These are phyloP conservation scores for Elongisporangium prolatum DNA, from an alignment of 352 stramenopile genomes.

Conservation along the genomic window DNA sequence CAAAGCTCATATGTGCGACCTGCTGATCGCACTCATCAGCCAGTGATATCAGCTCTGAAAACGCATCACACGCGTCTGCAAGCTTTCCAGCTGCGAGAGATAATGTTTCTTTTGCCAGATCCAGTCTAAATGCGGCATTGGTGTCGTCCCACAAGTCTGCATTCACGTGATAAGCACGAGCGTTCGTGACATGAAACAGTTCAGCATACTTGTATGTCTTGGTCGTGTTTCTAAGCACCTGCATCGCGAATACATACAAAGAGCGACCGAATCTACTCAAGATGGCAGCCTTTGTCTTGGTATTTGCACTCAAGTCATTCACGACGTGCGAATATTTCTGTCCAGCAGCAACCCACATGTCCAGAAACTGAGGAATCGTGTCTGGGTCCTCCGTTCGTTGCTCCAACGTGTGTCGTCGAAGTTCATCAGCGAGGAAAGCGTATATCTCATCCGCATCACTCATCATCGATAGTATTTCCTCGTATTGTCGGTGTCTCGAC, in stretches of 20 bases:
- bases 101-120: conserved; percentile 56
- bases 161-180: conserved; percentile 30
- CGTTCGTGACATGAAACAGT: conserved; percentile 53
- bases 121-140: conserved; percentile 25
- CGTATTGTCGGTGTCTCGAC: conserved; percentile 8
- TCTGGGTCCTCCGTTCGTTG: conserved; percentile 25
- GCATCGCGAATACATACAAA: conserved; percentile 54
- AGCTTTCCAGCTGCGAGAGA: conserved; percentile 61
- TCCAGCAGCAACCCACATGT: conserved; percentile 57
- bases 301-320: conserved; percentile 19
- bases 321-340: conserved; percentile 69
- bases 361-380: conserved; percentile 51
- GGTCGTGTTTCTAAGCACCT: conserved; percentile 52
- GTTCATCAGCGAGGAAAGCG: conserved; percentile 37
- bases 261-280: conserved; percentile 53
- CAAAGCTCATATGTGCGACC: not conserved
- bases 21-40: not conserved
- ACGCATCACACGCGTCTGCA: conserved; percentile 24
- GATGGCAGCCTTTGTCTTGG: conserved; percentile 17
- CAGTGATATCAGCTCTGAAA: conserved; percentile 1
- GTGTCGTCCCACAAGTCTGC: conserved; percentile 35
- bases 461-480: conserved; percentile 17
- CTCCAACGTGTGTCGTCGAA: conserved; percentile 27
- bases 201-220: conserved; percentile 62
- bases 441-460: conserved; percentile 70